phyloP scores from a whole-genome alignment of 148 eudicot genomes.

The Silene latifolia region DNA sequence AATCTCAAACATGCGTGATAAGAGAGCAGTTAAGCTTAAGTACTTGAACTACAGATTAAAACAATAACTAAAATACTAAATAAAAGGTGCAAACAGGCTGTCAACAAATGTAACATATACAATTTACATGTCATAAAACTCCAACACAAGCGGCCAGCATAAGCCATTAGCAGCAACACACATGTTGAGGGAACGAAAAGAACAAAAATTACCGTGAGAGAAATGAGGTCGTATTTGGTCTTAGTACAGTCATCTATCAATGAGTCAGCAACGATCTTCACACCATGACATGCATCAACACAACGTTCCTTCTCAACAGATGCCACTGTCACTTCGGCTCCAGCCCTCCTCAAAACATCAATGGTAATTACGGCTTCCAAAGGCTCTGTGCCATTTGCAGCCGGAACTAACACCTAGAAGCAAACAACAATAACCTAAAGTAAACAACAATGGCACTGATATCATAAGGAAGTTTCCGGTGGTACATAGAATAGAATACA shows the following conservation, averaged over 20 bases:
- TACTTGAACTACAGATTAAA: neutral
- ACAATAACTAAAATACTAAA: no score
- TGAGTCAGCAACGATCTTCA: slow-evolving; percentile 84
- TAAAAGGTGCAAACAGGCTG: neutral
- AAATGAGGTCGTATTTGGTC: slow-evolving; percentile 66
- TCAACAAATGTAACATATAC: neutral
- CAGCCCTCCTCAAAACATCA: slow-evolving; percentile 84
- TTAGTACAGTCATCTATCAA: slow-evolving; percentile 60
- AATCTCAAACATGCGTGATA: no score
- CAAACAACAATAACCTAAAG: neutral
- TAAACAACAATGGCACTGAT: no score
- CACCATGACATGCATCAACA: slow-evolving; percentile 69
- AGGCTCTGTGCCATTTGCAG: slow-evolving; percentile 96
- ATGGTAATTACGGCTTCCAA: slow-evolving; percentile 80
- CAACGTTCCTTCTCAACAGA: slow-evolving; percentile 76
- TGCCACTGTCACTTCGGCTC: slow-evolving; percentile 91
- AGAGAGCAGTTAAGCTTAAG: neutral
- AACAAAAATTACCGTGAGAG: slow-evolving; percentile 63
- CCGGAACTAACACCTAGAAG: slow-evolving; percentile 79
- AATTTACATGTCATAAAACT: neutral
- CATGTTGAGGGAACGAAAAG: neutral
- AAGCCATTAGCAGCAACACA: neutral
- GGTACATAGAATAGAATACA: neutral
- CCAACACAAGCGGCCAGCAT: neutral
- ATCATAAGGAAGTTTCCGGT: neutral